A percentile compares a stretch with the other conserved stretches of the same genome.
These are phyloP conservation scores for Neonectria neomacrospora DNA, from an alignment of 2,329 filamentous ascomycete species.

Conservation along the genomic window DNA sequence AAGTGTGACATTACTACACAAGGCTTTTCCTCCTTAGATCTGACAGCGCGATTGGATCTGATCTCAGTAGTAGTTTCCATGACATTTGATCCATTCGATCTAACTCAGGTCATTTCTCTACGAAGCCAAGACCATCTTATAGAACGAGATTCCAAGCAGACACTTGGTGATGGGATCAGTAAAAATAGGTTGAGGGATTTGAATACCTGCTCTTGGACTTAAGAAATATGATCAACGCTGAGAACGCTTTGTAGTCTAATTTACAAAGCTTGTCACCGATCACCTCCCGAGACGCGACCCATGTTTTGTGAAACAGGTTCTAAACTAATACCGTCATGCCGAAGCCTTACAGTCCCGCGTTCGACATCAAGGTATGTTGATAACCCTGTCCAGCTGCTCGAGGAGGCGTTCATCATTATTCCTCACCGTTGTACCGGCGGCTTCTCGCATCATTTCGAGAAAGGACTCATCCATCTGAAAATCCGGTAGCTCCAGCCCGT, in stretches of 20 bases:
- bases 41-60: too few relatives aligned
- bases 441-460: slow-evolving; percentile 7
- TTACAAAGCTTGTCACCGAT: neutral
- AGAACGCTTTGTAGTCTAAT: neutral
- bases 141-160: too few relatives aligned
- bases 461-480: slow-evolving; percentile 6
- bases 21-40: too few relatives aligned
- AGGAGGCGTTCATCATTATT: slow-evolving; percentile 8
- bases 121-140: too few relatives aligned
- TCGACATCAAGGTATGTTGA: slow-evolving; percentile 3
- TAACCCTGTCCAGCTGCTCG: slow-evolving; percentile 9
- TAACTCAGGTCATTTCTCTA: too few relatives aligned
- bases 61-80: too few relatives aligned
- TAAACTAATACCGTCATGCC: neutral
- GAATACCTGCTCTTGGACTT: too few relatives aligned
- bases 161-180: too few relatives aligned
- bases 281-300: neutral
- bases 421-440: slow-evolving; percentile 2
- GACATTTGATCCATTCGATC: too few relatives aligned
- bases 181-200: too few relatives aligned
- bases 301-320: neutral
- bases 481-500: neutral
- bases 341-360: neutral
- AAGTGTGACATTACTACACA: too few relatives aligned
- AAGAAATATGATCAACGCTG: neutral